Evolutionary conservation across 805 yeast species (phyloP).

Genomic region (Kodamaea nitidulidarum): DNA sequence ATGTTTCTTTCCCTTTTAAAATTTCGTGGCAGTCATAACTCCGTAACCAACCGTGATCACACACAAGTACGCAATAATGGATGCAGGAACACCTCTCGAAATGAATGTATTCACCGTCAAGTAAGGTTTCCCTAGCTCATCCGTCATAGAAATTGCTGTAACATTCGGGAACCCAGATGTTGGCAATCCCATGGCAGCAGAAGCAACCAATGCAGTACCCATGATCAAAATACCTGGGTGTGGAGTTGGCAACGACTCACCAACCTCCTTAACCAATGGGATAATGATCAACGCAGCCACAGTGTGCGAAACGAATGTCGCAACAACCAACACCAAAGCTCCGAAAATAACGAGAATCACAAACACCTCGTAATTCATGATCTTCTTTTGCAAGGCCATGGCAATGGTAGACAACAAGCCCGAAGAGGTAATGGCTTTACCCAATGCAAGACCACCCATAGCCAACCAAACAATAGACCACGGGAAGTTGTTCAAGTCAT

Average conservation of each 20-base stretch:
- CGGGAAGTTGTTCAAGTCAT: conserved; percentile 49
- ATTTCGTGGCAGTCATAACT: conserved; percentile 43
- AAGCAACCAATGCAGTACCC: conserved; percentile 66
- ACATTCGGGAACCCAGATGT: conserved; percentile 98
- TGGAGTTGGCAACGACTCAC: conserved; percentile 67
- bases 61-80: conserved; percentile 66
- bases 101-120: conserved; percentile 83
- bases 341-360: conserved; percentile 55
- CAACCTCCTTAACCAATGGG: conserved; percentile 87
- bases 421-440: conserved; percentile 48
- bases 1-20: conserved; percentile 4
- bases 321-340: conserved; percentile 71
- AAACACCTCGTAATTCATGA: conserved; percentile 41
- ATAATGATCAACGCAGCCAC: conserved; percentile 93
- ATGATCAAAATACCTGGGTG: conserved; percentile 81
- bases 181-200: conserved; percentile 96
- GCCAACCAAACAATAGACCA: conserved; percentile 54
- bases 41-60: conserved; percentile 78
- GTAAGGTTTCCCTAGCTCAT: conserved; percentile 88
- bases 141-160: conserved; percentile 91
- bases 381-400: conserved; percentile 38
- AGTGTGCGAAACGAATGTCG: conserved; percentile 94
- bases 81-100: conserved; percentile 85
- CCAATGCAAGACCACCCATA: conserved; percentile 54
- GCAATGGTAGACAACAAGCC: conserved; percentile 48